A percentile compares a stretch with the other conserved stretches of the same genome.
Conservation (phyloP, 257 asterid species). For the Primulina eburnea region DNA sequence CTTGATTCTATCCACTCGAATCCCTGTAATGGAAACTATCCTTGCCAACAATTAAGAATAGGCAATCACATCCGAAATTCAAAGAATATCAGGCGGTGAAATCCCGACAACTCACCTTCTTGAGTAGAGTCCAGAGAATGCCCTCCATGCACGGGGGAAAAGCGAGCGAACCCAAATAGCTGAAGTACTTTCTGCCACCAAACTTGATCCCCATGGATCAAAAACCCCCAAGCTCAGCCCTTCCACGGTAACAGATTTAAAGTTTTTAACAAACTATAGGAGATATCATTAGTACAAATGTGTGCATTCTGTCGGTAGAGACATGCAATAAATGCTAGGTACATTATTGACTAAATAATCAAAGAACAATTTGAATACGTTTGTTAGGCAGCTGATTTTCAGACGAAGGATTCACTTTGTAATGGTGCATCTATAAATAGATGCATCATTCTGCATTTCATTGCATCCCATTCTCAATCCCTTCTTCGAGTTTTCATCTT, state of each 20-base stretch:
- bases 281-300: slow-evolving; percentile 1
- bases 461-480: too few relatives aligned
- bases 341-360: too few relatives aligned
- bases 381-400: too few relatives aligned
- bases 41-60: slow-evolving; percentile 36
- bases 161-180: slow-evolving; percentile 79
- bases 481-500: too few relatives aligned
- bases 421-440: too few relatives aligned
- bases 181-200: slow-evolving; percentile 52
- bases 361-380: too few relatives aligned
- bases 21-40: slow-evolving; percentile 50
- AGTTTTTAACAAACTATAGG: slow-evolving; percentile 36
- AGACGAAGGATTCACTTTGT: too few relatives aligned
- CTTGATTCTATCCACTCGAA: slow-evolving; percentile 8
- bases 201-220: slow-evolving; percentile 47
- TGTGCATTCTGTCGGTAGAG: too few relatives aligned
- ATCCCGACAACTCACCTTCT: slow-evolving; percentile 36
- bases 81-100: not conserved
- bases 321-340: too few relatives aligned
- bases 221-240: slow-evolving; percentile 40
- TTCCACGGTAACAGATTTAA: slow-evolving; percentile 16
- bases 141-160: slow-evolving; percentile 89
- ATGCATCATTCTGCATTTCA: too few relatives aligned
- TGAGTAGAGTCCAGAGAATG: slow-evolving; percentile 59
- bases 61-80: not conserved